Base-by-base conservation (phyloP, 768 basidiomycete species). In the Naematelia aurantialba region DNA sequence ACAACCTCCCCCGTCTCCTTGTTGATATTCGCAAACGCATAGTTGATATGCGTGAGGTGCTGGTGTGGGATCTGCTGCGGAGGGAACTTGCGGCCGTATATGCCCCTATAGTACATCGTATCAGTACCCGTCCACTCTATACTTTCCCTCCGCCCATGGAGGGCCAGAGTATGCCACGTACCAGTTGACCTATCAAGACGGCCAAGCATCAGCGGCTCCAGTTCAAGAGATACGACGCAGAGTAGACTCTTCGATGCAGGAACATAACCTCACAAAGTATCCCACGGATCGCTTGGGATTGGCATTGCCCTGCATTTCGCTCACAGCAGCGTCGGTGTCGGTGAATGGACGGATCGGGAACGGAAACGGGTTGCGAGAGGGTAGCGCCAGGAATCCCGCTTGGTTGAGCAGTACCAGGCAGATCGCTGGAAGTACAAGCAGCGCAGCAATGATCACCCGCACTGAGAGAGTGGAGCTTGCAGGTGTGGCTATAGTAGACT, bases 41-140 rank as follows among this genome's bases (percentile, higher is more conserved):
- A 91, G 31, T 92, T 84, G 67, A 94, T 85, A 76, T 94, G 92
- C 24, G 94, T 97, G 66, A 99, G 83, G 73, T 93, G 86, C 19
- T 88, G 76, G 2, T 78, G 83, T 11, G 93, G 96, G 61, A 97
- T 91, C 50, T 83, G 74, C 2, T 87, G 86, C 0, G 94, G 94
- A 31, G 87, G 88, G 75, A 83, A 99, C 77, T 91, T 93, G 60
- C 93, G 83, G 25, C 85, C 96, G 73, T 98, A 98, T 31, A 98
- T 97, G 4, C 91, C 93, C 92, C 91, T 74, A 30, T 13, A 30
- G 19, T 13, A 52, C 21, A 26, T 14, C 47, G 12, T 58, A 11
- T 44, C 42, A 52, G n/a, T 42, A 12, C 39, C 19, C 14, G 31
- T 17, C 31, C 10, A 1, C 22, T 22, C n/a, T n/a, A n/a, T n/a